Conservation (phyloP, 1,139 yeast genomes). For the Yamadazyma membranifaciens region DNA sequence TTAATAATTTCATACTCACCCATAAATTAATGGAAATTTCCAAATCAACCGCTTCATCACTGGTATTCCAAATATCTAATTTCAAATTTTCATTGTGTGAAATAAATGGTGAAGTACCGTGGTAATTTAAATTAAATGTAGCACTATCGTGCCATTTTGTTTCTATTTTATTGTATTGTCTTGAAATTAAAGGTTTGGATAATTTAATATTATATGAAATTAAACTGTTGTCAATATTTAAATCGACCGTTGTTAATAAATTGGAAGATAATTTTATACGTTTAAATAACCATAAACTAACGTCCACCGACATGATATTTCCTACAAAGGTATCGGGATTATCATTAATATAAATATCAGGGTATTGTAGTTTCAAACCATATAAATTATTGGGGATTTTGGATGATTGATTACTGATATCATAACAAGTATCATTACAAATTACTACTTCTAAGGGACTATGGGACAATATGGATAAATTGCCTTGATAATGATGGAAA, state of each 20-base stretch:
- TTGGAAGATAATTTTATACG: constrained; percentile 1
- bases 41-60: constrained; percentile 1
- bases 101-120: constrained; percentile 78
- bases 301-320: background rate
- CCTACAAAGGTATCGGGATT: background rate
- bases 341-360: background rate
- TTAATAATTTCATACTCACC: constrained; percentile 49
- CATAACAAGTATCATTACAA: constrained; percentile 32
- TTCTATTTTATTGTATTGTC: constrained; percentile 33
- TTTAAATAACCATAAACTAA: constrained; percentile 1
- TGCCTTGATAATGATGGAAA: constrained; percentile 1
- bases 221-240: constrained; percentile 8
- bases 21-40: constrained; percentile 40
- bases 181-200: background rate
- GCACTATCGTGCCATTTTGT: constrained; percentile 61
- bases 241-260: constrained; percentile 4
- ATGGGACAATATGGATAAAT: background rate
- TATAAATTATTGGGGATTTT: constrained; percentile 3
- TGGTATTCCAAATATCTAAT: constrained; percentile 47
- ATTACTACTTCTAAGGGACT: background rate
- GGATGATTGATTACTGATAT: constrained; percentile 4
- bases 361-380: constrained; percentile 5
- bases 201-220: constrained; percentile 6
- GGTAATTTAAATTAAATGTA: constrained; percentile 25
- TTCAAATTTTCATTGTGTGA: constrained; percentile 26